Percentiles rank a stretch among this genome's conserved stretches.
Conservation (phyloP, 129 eudicot genomes). For the Centella asiatica region DNA sequence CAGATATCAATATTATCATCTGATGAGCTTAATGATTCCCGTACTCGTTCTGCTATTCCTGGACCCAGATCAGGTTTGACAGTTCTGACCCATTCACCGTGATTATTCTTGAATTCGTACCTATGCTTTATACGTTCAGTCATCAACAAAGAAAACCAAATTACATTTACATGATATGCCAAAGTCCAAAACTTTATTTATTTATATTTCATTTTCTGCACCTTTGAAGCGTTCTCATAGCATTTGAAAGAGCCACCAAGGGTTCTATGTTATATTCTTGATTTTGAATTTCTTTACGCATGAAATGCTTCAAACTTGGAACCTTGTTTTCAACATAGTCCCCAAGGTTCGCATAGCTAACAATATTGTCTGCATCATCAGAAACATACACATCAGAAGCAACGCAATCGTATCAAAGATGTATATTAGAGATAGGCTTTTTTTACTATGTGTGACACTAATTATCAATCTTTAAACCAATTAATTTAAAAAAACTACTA, state of each 20-base stretch:
- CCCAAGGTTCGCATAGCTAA: constrained; percentile 44
- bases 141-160: not conserved
- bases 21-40: constrained; percentile 53
- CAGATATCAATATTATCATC: constrained; percentile 45
- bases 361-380: constrained; percentile 39
- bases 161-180: not conserved
- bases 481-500: no score
- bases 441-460: no score
- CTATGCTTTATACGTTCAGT: constrained; percentile 40
- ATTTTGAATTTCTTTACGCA: constrained; percentile 21
- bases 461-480: no score
- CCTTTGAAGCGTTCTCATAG: constrained; percentile 81
- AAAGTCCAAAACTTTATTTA: not conserved
- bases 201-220: constrained; percentile 5
- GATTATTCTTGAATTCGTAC: constrained; percentile 86
- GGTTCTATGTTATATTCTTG: constrained; percentile 52
- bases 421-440: not conserved
- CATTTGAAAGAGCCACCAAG: constrained; percentile 68
- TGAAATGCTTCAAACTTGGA: constrained; percentile 67
- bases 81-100: constrained; percentile 68
- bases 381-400: not conserved
- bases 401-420: not conserved
- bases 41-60: constrained; percentile 62
- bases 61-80: constrained; percentile 77
- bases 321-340: constrained; percentile 50